These are phyloP conservation scores for Komagataella ulmi DNA, from an alignment of 805 yeast genomes.

Conservation along the genomic window DNA sequence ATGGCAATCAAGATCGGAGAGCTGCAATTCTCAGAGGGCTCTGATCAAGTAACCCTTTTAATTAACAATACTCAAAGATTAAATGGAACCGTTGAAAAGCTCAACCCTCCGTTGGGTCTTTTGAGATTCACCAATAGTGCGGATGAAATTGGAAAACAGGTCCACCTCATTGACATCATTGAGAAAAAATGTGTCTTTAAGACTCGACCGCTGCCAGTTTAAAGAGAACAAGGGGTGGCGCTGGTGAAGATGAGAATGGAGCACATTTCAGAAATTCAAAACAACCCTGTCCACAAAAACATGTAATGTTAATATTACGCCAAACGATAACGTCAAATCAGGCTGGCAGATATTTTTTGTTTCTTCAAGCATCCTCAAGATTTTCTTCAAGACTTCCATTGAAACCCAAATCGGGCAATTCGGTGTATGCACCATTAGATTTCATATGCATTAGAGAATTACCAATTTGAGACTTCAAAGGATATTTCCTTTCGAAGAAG, in stretches of 20 bases:
- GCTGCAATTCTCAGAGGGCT: conserved; percentile 26
- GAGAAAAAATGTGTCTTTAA: conserved; percentile 46
- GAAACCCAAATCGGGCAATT: background rate
- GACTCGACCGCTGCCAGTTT: conserved; percentile 64
- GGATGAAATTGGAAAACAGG: conserved; percentile 12
- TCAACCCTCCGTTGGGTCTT: conserved; percentile 57
- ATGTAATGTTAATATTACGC: background rate
- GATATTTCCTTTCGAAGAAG: background rate
- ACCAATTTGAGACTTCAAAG: conserved; percentile 13
- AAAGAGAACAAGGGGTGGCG: conserved; percentile 25
- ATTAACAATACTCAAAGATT: conserved; percentile 62
- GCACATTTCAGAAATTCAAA: background rate
- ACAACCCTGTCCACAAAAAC: background rate
- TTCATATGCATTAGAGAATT: conserved; percentile 2
- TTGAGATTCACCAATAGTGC: conserved; percentile 26
- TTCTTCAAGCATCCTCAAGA: no score
- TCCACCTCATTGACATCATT: conserved; percentile 47
- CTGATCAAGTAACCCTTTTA: conserved; percentile 36
- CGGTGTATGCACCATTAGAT: background rate
- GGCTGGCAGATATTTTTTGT: no score
- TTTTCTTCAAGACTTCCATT: conserved; percentile 1
- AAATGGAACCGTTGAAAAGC: conserved; percentile 41
- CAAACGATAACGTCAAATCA: no score
- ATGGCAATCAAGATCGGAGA: conserved; percentile 36
- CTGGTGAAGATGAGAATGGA: conserved; percentile 3